Conservation (phyloP, 2,329 filamentous ascomycete species). For the Myriosclerotinia curreyana region DNA sequence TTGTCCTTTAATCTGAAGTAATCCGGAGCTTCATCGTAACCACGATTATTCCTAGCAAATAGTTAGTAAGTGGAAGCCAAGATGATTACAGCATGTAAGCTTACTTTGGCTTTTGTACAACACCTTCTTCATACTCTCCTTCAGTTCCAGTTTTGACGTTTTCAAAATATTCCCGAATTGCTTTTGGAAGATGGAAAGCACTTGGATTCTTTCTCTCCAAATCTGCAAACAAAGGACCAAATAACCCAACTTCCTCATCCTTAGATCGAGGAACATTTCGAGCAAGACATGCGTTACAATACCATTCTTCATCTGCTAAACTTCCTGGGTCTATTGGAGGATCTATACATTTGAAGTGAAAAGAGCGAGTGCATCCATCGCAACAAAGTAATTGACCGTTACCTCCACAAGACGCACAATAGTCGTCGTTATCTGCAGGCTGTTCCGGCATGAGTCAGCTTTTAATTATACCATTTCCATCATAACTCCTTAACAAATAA, state of each 20-base stretch:
- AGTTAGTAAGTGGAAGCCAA: constrained; percentile 21
- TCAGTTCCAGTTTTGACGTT: constrained; percentile 73
- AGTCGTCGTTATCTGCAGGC: constrained; percentile 77
- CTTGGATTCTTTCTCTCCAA: constrained; percentile 68
- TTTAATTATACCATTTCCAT: constrained; percentile 6
- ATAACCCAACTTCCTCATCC: constrained; percentile 52
- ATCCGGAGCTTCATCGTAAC: constrained; percentile 62
- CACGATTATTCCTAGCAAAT: constrained; percentile 46
- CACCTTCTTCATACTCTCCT: constrained; percentile 75
- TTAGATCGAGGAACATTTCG: constrained; percentile 42
- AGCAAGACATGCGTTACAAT: constrained; percentile 69
- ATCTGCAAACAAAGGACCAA: constrained; percentile 58
- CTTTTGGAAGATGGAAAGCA: constrained; percentile 68
- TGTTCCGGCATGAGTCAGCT: constrained; percentile 33
- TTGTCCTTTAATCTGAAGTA: constrained; percentile 65
- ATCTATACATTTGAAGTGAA: constrained; percentile 86
- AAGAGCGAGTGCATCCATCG: constrained; percentile 85
- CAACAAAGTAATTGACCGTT: constrained; percentile 87
- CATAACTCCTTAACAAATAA: constrained; percentile 23
- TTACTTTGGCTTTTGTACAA: constrained; percentile 57
- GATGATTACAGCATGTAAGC: constrained; percentile 35
- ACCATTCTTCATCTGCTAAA: constrained; percentile 71
- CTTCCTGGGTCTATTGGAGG: constrained; percentile 62
- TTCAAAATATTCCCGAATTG: constrained; percentile 73
- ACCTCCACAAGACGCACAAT: constrained; percentile 81